A percentile compares a stretch with the other conserved stretches of the same genome.
These are phyloP conservation scores for Cucurbita maxima DNA, from an alignment of 306 rosid genomes.

Conservation along the genomic window DNA sequence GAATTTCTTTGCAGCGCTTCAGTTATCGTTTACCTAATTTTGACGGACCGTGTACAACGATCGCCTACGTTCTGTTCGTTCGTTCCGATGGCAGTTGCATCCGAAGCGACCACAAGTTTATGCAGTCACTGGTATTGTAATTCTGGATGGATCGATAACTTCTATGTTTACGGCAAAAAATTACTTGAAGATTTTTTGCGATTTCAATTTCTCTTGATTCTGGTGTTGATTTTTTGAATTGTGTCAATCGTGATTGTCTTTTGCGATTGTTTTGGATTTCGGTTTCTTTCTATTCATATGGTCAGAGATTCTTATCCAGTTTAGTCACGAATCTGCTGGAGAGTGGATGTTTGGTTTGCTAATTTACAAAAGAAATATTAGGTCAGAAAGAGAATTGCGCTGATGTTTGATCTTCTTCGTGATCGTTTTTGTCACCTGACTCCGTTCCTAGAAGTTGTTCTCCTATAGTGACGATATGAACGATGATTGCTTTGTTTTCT, in stretches of 20 bases:
- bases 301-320: not conserved
- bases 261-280: not conserved
- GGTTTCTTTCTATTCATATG: not conserved
- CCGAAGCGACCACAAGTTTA: slow-evolving; percentile 34
- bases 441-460: not conserved
- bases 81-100: slow-evolving; percentile 44
- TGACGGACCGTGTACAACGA: not conserved
- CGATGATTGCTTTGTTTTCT: slow-evolving; percentile 4
- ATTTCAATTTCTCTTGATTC: not conserved
- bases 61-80: not conserved
- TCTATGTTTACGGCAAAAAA: not conserved
- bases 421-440: not conserved
- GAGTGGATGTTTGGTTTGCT: not conserved
- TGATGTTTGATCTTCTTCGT: not conserved
- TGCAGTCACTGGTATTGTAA: slow-evolving; percentile 74
- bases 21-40: slow-evolving; percentile 2
- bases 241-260: not conserved
- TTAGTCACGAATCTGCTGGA: not conserved
- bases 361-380: not conserved
- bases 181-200: not conserved
- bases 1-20: not conserved
- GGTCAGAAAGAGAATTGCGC: not conserved
- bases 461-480: not conserved
- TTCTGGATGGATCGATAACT: not conserved
- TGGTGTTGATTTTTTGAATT: not conserved